Percentiles rank a stretch among this genome's conserved stretches.
phyloP scores from a whole-genome alignment of 2,329 filamentous ascomycete genomes.

The Emmonsiellopsis sp. region DNA sequence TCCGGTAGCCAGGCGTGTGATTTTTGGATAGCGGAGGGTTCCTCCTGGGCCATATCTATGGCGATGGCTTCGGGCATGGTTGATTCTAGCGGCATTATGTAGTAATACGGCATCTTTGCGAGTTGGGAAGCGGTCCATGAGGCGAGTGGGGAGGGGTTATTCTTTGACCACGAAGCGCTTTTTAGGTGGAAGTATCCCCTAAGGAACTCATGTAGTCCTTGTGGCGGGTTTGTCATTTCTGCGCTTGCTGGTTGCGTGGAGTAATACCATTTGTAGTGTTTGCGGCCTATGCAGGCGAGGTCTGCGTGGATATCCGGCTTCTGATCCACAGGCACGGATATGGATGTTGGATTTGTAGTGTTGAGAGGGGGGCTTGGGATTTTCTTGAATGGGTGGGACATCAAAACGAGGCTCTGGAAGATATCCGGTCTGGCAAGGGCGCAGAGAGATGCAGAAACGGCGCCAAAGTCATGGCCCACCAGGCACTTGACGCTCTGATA shows the following conservation, averaged over 20 bases:
- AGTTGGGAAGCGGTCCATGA: slow-evolving; percentile 50
- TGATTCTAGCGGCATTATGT: slow-evolving; percentile 51
- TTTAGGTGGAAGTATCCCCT: slow-evolving; percentile 62
- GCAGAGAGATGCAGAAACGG: slow-evolving; percentile 49
- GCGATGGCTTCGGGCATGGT: slow-evolving; percentile 52
- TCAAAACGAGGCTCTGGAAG: slow-evolving; percentile 51
- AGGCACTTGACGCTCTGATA: slow-evolving; percentile 50
- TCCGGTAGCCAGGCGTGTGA: slow-evolving; percentile 45
- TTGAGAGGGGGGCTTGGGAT: slow-evolving; percentile 37
- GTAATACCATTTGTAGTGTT: slow-evolving; percentile 59
- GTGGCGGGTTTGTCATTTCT: slow-evolving; percentile 29
- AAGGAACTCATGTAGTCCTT: slow-evolving; percentile 51
- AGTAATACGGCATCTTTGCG: slow-evolving; percentile 55
- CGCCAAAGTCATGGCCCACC: slow-evolving; percentile 60
- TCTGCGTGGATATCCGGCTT: slow-evolving; percentile 44
- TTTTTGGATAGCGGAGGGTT: slow-evolving; percentile 30
- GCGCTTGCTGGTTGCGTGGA: slow-evolving; percentile 25
- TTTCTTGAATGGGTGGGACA: slow-evolving; percentile 55
- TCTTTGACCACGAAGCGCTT: slow-evolving; percentile 50
- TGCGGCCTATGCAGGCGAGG: slow-evolving; percentile 46
- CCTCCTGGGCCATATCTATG: slow-evolving; percentile 45
- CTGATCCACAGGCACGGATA: not conserved
- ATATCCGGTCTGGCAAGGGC: slow-evolving; percentile 56
- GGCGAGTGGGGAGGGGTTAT: slow-evolving; percentile 44
- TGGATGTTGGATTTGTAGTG: slow-evolving; percentile 15